Base-by-base conservation (phyloP, 2,329 filamentous ascomycete genomes). In the Colletotrichum trifolii region DNA sequence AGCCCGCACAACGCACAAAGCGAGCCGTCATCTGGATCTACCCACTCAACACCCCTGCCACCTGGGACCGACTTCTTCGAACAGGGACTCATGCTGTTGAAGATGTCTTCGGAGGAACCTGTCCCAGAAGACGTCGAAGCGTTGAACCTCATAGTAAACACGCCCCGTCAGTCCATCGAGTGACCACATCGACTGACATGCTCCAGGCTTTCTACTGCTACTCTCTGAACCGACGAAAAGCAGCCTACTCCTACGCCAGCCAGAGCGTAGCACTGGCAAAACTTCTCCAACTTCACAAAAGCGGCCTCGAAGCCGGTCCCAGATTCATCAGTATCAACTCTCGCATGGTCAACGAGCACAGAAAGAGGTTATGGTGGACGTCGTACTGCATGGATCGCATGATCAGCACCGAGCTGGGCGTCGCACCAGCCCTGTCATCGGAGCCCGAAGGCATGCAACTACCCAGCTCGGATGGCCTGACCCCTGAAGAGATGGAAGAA, bases 11-110 rank as follows among this genome's bases (percentile, higher is more conserved):
- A 10, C 36, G 35, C 36, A 2, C n/a, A 15, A 13, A 17, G 40
- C 8, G 8, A 9, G 4, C 38, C 50, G 9, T 12, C n/a, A 8
- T 38, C 55, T 48, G 17, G 39, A 38, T 11, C 38, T 1, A 15
- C 49, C 12, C 40, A 42, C 2, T n/a, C 53, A 3, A 33, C 45
- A 12, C 50, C 53, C 15, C 56, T 60, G 1, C 68, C 67, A 7
- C 67, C 68, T 2, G 64, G 68, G 0, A 65, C 55, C 4, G 67
- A 69, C 13, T 54, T 66, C 8, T 69, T 69, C 12, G 61, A 67
- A 12, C 68, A 69, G 34, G 64, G 53, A 6, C 50, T 69, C 4
- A 57, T 67, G 46, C 39, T 69, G 10, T 47, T 66, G 9, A 64
- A 67, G 6, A 54, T 54, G 33, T 64, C 67, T 1, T 49, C 56